Evolutionary conservation across 1,139 yeast genomes (phyloP).

Genomic region (Scheffersomyces insectosa): DNA sequence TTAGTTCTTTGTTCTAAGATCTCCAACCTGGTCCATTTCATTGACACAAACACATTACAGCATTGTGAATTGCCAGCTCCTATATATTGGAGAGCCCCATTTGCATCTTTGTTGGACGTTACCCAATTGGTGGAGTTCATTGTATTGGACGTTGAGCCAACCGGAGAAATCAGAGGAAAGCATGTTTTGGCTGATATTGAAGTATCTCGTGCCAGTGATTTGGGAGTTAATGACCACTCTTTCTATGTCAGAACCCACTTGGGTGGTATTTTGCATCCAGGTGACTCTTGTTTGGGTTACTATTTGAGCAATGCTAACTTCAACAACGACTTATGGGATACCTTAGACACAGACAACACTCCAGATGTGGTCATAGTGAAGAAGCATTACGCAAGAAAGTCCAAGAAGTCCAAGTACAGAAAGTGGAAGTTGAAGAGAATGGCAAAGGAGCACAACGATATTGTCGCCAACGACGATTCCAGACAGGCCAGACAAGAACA

Average conservation of each 20-base stretch:
- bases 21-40: slow-evolving; percentile 77
- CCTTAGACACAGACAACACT: slow-evolving; percentile 56
- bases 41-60: slow-evolving; percentile 83
- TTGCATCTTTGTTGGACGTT: slow-evolving; percentile 73
- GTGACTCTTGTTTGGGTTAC: slow-evolving; percentile 93
- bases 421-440: slow-evolving; percentile 96
- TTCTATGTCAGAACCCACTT: slow-evolving; percentile 85
- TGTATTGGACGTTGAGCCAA: slow-evolving; percentile 90
- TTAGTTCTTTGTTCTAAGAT: slow-evolving; percentile 84
- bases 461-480: slow-evolving; percentile 74
- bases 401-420: slow-evolving; percentile 76
- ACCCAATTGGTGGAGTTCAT: slow-evolving; percentile 84
- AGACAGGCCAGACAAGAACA: slow-evolving; percentile 85
- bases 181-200: slow-evolving; percentile 87
- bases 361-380: slow-evolving; percentile 94
- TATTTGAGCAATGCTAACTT: slow-evolving; percentile 80
- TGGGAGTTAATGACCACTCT: slow-evolving; percentile 81
- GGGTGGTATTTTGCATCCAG: slow-evolving; percentile 93
- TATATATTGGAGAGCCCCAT: slow-evolving; percentile 88
- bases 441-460: slow-evolving; percentile 92
- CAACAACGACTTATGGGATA: slow-evolving; percentile 83
- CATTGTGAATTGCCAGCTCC: slow-evolving; percentile 73
- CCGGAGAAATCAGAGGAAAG: slow-evolving; percentile 81
- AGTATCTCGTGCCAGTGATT: slow-evolving; percentile 81
- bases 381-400: slow-evolving; percentile 84